Base-by-base conservation (phyloP, 2,329 filamentous ascomycete species). In the Sporothrix brasiliensis region DNA sequence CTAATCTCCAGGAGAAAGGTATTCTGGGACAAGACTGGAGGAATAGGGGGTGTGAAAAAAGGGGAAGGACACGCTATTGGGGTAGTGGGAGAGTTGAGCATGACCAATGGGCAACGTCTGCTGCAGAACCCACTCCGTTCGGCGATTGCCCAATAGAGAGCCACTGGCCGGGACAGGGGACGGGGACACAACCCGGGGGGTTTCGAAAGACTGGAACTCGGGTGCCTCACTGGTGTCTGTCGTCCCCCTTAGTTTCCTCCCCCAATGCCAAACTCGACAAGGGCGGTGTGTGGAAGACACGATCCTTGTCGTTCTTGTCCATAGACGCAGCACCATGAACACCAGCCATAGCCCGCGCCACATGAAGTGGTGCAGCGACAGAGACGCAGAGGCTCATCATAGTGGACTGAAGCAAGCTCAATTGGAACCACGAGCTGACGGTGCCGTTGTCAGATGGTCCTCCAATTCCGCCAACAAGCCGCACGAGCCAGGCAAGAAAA, bases 111-210 rank as follows among this genome's bases (percentile, higher is more conserved):
- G 66, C 76, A 76, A 69, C 61, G 72, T 67, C 72, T 79, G 78
- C 78, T 78, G 79, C 80, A 73, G 72, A 74, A 72, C 34, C 72
- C 79, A 80, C 80, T 34, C 79, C 44, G 72, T 75, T 78, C 79
- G 80, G 79, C 79, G 76, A 77, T 79, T 83, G 80, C 83, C 85
- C 81, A 85, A 87, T 84, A 77, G 80, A 83, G 81, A 78, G 75
- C 83, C 83, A 85, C 79, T 76, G 79, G 79, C 76, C 78, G 76
- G 79, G 76, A 77, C 77, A 81, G 79, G 69, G 69, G 56, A 69
- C 56, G 72, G 69, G 66, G 49, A 69, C 6, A 44, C 60, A 67
- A 73, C 68, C 72, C 69, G 69, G 72, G 73, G 73, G 70, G 66
- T 58, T 71, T 69, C 68, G 53, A 69, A 73, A 73, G 68, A 74